These are phyloP conservation scores for Aspergillus felis DNA, from an alignment of 2,329 filamentous ascomycete genomes.

Conservation along the genomic window DNA sequence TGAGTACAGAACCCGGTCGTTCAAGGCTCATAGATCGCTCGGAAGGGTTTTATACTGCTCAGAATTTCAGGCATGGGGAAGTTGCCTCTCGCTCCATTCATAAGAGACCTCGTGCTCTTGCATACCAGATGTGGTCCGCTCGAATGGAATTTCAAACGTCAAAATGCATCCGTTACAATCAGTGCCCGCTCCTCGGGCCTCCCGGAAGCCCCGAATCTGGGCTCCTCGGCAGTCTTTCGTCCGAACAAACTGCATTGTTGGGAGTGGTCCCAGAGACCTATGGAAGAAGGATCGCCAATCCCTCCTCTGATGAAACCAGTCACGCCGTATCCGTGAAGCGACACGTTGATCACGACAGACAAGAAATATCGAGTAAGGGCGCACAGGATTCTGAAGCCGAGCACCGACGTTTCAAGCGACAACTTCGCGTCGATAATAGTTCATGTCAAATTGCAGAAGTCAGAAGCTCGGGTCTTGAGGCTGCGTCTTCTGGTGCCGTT, in stretches of 20 bases:
- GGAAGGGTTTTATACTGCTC: neutral
- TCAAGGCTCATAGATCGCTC: neutral
- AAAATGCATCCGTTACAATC: conserved; percentile 9
- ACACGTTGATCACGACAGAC: neutral
- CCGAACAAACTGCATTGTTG: conserved; percentile 5
- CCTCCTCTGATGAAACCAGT: neutral
- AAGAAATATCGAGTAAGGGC: too few relatives aligned
- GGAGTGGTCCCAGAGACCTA: neutral
- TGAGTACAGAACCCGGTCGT: neutral
- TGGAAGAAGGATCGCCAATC: neutral
- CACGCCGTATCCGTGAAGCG: neutral
- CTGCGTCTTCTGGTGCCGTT: neutral
- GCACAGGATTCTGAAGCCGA: neutral
- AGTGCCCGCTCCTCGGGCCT: conserved; percentile 23
- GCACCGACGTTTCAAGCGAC: neutral
- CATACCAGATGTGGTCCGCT: conserved; percentile 35
- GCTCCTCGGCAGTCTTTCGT: conserved; percentile 20
- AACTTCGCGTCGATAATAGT: neutral
- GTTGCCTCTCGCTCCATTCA: neutral
- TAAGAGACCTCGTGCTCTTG: conserved; percentile 14
- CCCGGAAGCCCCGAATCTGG: conserved; percentile 35
- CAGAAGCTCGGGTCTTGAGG: neutral
- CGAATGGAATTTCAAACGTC: conserved; percentile 31
- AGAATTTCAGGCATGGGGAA: neutral
- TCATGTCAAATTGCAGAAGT: neutral